Percentiles rank a stretch among this genome's conserved stretches.
These are phyloP conservation scores for Fusarium torulosum DNA, from an alignment of 2,329 filamentous ascomycete species.

Conservation along the genomic window DNA sequence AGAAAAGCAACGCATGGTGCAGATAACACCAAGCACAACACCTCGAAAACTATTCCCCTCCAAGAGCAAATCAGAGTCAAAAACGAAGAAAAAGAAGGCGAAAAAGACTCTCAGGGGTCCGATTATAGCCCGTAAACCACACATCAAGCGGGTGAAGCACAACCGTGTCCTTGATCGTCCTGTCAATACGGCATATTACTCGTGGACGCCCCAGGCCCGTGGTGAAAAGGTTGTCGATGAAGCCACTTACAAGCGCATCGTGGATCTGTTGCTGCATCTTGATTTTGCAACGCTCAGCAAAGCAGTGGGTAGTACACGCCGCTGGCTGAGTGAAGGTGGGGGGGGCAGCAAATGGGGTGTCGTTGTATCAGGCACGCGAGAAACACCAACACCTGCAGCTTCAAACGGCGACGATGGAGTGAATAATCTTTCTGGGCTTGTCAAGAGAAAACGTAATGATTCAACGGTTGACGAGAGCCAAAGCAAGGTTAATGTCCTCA, in stretches of 20 bases:
- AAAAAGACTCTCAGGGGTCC: constrained; percentile 67
- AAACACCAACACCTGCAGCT: constrained; percentile 31
- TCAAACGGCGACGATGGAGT: constrained; percentile 44
- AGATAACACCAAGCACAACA: constrained; percentile 51
- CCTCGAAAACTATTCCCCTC: constrained; percentile 52
- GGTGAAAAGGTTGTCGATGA: constrained; percentile 74
- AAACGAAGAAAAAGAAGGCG: constrained; percentile 54
- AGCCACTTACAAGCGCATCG: constrained; percentile 73
- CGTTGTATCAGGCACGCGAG: constrained; percentile 60
- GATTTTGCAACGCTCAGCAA: constrained; percentile 77
- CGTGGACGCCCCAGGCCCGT: constrained; percentile 72
- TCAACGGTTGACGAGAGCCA: constrained; percentile 35
- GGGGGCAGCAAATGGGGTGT: constrained; percentile 66
- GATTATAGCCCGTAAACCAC: constrained; percentile 73
- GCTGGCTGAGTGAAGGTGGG: constrained; percentile 78
- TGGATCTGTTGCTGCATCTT: constrained; percentile 77
- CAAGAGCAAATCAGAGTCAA: constrained; percentile 22
- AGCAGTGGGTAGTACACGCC: constrained; percentile 72
- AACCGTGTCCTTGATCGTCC: constrained; percentile 64
- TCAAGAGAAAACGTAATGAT: constrained; percentile 61
- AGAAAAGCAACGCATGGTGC: constrained; percentile 44
- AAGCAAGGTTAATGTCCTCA: constrained; percentile 61
- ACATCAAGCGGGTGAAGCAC: constrained; percentile 70
- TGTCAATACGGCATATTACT: constrained; percentile 70
- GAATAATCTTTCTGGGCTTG: constrained; percentile 63